phyloP scores from a whole-genome alignment of 768 basidiomycete species.

The Postia placenta region DNA sequence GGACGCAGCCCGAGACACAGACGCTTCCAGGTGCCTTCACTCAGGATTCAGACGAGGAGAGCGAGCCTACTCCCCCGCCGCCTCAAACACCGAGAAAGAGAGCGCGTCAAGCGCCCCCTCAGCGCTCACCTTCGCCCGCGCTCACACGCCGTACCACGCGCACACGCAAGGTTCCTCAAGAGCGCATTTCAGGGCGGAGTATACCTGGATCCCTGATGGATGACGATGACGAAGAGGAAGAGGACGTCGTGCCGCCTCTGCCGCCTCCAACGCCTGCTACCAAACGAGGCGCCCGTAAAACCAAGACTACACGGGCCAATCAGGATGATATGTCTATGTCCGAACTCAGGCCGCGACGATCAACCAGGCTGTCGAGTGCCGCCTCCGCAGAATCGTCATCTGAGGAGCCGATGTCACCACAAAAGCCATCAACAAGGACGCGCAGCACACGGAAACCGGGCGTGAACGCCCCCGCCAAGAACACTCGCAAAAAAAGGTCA shows the following conservation, averaged over 20 bases:
- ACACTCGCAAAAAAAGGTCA: slow-evolving; percentile 25
- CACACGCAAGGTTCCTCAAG: slow-evolving; percentile 7
- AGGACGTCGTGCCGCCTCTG: slow-evolving; percentile 29
- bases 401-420: slow-evolving; percentile 23
- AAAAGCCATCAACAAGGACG: slow-evolving; percentile 13
- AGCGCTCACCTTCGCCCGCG: slow-evolving; percentile 8
- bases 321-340: slow-evolving; percentile 15
- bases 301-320: slow-evolving; percentile 11
- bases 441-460: slow-evolving; percentile 9
- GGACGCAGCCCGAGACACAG: slow-evolving; percentile 3
- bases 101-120: neutral
- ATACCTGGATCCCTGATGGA: slow-evolving; percentile 25
- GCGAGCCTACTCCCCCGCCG: slow-evolving; percentile 4
- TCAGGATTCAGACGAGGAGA: slow-evolving; percentile 33
- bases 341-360: slow-evolving; percentile 28
- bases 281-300: slow-evolving; percentile 14
- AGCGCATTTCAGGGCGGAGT: slow-evolving; percentile 15
- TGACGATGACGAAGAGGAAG: slow-evolving; percentile 22
- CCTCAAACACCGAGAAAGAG: neutral
- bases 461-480: slow-evolving; percentile 20
- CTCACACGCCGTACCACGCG: slow-evolving; percentile 6
- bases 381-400: slow-evolving; percentile 25
- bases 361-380: slow-evolving; percentile 32
- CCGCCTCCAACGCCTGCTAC: slow-evolving; percentile 22
- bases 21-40: slow-evolving; percentile 43